phyloP scores from a whole-genome alignment of 2,329 filamentous ascomycete species.

The Aspergillus sp. region DNA sequence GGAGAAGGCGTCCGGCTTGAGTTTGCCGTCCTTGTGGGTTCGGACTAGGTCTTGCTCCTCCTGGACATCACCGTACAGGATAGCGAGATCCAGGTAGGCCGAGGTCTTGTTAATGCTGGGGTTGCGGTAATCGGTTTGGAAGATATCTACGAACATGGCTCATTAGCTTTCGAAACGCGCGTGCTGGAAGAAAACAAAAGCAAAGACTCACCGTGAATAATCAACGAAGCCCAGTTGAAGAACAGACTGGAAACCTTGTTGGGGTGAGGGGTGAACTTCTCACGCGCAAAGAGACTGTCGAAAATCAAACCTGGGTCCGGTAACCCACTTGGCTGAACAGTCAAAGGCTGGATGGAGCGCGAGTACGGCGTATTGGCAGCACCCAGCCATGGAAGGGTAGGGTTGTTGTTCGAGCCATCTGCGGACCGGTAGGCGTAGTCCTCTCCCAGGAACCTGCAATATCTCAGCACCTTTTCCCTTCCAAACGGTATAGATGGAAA shows the following conservation, averaged over 20 bases:
- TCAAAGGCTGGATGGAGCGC: slow-evolving; percentile 53
- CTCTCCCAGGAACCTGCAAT: slow-evolving; percentile 38
- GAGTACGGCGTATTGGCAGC: slow-evolving; percentile 61
- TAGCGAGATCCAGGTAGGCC: slow-evolving; percentile 63
- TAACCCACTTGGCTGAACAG: slow-evolving; percentile 53
- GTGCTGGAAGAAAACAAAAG: background rate
- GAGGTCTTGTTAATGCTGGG: slow-evolving; percentile 57
- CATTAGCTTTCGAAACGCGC: too few relatives aligned
- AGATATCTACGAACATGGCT: slow-evolving; percentile 56
- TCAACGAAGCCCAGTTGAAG: slow-evolving; percentile 65
- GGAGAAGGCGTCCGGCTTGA: slow-evolving; percentile 66
- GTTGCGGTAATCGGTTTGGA: slow-evolving; percentile 59
- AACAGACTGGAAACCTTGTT: slow-evolving; percentile 65
- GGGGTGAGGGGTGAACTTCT: slow-evolving; percentile 47
- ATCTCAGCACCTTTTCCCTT: background rate
- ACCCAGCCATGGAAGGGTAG: slow-evolving; percentile 56
- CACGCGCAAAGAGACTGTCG: slow-evolving; percentile 36
- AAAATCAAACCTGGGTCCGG: slow-evolving; percentile 55
- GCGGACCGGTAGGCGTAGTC: slow-evolving; percentile 58
- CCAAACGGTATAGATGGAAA: background rate
- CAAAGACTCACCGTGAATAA: slow-evolving; percentile 54
- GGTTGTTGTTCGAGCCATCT: slow-evolving; percentile 66
- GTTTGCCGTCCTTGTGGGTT: slow-evolving; percentile 60
- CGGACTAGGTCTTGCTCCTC: slow-evolving; percentile 44
- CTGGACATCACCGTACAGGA: slow-evolving; percentile 57